These are phyloP conservation scores for Heritiera fomes DNA, from an alignment of 345 rosid genomes.

Conservation along the genomic window DNA sequence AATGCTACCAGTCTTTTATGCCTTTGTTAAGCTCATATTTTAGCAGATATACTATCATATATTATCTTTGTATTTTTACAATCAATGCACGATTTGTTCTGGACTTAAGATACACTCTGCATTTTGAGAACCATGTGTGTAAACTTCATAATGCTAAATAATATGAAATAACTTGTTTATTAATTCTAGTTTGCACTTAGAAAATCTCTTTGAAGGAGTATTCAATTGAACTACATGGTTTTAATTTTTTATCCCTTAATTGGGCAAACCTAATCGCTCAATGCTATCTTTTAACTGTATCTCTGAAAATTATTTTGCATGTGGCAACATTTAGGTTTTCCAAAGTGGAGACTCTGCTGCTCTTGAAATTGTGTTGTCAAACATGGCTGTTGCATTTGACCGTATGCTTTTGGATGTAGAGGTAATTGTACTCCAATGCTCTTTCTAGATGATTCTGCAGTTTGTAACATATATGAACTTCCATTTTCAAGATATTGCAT, in stretches of 20 bases:
- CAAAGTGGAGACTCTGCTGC: constrained; percentile 66
- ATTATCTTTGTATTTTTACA: not conserved
- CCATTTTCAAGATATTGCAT: not conserved
- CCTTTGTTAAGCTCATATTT: constrained; percentile 1
- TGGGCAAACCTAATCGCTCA: not conserved
- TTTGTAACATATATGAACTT: constrained; percentile 6
- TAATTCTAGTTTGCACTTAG: not conserved
- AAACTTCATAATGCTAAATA: not conserved
- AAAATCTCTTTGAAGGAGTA: not conserved
- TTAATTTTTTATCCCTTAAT: constrained; percentile 1
- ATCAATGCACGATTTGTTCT: not conserved
- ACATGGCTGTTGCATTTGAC: constrained; percentile 80
- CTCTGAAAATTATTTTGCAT: too few relatives aligned
- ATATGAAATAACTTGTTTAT: not conserved
- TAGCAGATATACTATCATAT: not conserved
- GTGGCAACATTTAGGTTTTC: constrained; percentile 51
- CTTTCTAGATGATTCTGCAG: constrained; percentile 22
- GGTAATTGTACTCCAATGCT: constrained; percentile 45
- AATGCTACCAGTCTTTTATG: not conserved
- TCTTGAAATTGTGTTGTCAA: constrained; percentile 64
- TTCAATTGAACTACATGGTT: not conserved
- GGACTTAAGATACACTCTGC: not conserved
- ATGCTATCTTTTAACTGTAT: not conserved
- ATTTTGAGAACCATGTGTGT: not conserved
- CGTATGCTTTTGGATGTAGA: constrained; percentile 76